phyloP scores from a whole-genome alignment of 108 stramenopile species.

The Epithemia pelagica region DNA sequence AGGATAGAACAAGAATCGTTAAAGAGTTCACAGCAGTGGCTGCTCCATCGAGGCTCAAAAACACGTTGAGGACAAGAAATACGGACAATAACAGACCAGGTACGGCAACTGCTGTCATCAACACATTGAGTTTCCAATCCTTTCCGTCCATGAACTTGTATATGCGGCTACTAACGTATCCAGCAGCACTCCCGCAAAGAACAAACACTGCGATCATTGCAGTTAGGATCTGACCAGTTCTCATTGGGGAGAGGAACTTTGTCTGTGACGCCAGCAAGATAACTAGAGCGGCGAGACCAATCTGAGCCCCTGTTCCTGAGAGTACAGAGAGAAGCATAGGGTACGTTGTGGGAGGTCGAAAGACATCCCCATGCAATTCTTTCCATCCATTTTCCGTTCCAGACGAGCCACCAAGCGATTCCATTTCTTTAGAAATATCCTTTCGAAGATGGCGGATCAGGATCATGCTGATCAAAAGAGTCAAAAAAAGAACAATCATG shows the following conservation, averaged over 20 bases:
- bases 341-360: constrained; percentile 64
- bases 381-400: constrained; percentile 94
- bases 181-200: constrained; percentile 76
- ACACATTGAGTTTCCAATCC: constrained; percentile 76
- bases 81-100: constrained; percentile 70
- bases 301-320: constrained; percentile 82
- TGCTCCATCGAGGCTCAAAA: constrained; percentile 42
- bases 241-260: constrained; percentile 83
- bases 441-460: constrained; percentile 29
- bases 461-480: constrained; percentile 14
- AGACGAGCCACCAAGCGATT: constrained; percentile 73
- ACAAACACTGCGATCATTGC: constrained; percentile 85
- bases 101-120: constrained; percentile 62
- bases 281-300: constrained; percentile 50
- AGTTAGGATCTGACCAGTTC: constrained; percentile 83
- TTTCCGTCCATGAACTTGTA: constrained; percentile 94
- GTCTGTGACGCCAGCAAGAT: constrained; percentile 78
- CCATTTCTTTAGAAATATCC: constrained; percentile 49
- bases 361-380: constrained; percentile 81
- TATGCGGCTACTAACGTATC: constrained; percentile 74
- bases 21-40: constrained; percentile 76
- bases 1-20: constrained; percentile 62
- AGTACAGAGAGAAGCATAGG: constrained; percentile 70
- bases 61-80: constrained; percentile 72
- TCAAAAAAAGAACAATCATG: constrained; percentile 78